These are phyloP conservation scores for Colletotrichum sp. DNA, from an alignment of 2,329 filamentous ascomycete genomes.

Conservation along the genomic window DNA sequence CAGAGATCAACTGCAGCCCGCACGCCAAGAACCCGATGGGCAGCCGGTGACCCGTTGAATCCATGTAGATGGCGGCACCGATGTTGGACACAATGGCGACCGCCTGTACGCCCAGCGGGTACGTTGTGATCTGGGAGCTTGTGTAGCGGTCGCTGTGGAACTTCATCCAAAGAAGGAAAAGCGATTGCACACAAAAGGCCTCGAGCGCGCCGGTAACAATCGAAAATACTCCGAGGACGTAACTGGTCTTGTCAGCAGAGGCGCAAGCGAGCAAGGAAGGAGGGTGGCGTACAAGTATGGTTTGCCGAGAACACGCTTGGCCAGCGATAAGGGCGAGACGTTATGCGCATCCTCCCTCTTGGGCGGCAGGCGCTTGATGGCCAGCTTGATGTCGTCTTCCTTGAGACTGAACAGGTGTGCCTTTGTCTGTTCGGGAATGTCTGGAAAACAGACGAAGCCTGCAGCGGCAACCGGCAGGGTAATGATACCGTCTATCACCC, in stretches of 20 bases:
- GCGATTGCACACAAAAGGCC: constrained; percentile 28
- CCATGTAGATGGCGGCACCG: constrained; percentile 37
- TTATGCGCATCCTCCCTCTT: constrained; percentile 38
- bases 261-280: neutral
- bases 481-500: constrained; percentile 48
- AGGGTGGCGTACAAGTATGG: constrained; percentile 29
- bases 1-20: constrained; percentile 34
- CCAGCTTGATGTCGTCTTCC: constrained; percentile 29
- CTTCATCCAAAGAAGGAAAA: constrained; percentile 33
- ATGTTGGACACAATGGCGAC: constrained; percentile 42
- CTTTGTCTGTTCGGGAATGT: constrained; percentile 44
- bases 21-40: constrained; percentile 39
- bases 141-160: constrained; percentile 25
- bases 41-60: constrained; percentile 34
- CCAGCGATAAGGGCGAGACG: constrained; percentile 31
- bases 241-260: constrained; percentile 27
- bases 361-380: constrained; percentile 32
- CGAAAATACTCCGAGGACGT: constrained; percentile 43
- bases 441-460: constrained; percentile 54
- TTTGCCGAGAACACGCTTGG: constrained; percentile 29
- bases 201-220: constrained; percentile 37
- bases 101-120: constrained; percentile 40
- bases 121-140: constrained; percentile 37
- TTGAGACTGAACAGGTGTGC: constrained; percentile 37
- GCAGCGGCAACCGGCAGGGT: constrained; percentile 57